Conservation (phyloP, 1,139 yeast species). For the Schwanniomyces etchellsii region DNA sequence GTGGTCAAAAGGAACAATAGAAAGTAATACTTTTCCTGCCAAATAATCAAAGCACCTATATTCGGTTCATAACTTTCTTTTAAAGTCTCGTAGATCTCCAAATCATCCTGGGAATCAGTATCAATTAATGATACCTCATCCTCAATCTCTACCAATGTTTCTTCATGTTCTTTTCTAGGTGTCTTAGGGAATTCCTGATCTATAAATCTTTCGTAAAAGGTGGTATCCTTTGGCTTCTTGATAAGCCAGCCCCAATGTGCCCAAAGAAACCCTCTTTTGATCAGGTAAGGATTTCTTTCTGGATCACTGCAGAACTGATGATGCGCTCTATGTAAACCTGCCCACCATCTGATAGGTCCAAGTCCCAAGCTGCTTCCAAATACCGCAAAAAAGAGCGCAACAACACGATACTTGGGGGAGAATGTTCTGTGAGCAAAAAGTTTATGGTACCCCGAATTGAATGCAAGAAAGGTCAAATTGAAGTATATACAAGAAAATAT, state of each 20-base stretch:
- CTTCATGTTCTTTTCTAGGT: conserved; percentile 1
- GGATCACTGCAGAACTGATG: conserved; percentile 62
- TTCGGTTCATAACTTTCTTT: conserved; percentile 14
- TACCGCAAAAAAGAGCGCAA: conserved; percentile 43
- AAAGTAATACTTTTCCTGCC: conserved; percentile 53
- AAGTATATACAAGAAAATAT: conserved; percentile 30
- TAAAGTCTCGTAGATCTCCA: conserved; percentile 24
- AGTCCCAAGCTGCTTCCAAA: conserved; percentile 59
- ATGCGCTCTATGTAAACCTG: conserved; percentile 62
- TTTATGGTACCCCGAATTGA: conserved; percentile 42
- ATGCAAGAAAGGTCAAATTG: conserved; percentile 34
- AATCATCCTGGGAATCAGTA: conserved; percentile 9
- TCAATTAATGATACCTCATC: conserved; percentile 1
- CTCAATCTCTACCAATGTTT: conserved; percentile 4
- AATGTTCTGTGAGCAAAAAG: conserved; percentile 55
- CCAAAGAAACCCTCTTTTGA: conserved; percentile 52
- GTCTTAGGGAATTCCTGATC: conserved; percentile 36
- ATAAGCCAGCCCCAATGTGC: conserved; percentile 65
- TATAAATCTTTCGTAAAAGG: conserved; percentile 30
- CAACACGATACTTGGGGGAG: conserved; percentile 21
- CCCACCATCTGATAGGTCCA: conserved; percentile 61
- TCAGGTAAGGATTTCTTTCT: conserved; percentile 62
- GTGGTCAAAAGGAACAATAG: conserved; percentile 41
- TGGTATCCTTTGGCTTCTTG: conserved; percentile 40
- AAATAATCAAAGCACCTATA: conserved; percentile 32